Evolutionary conservation across 2,329 filamentous ascomycete species (phyloP), one percentile per base, ranked within the genome.

Genomic region (Chrysoporthe cubensis): DNA sequence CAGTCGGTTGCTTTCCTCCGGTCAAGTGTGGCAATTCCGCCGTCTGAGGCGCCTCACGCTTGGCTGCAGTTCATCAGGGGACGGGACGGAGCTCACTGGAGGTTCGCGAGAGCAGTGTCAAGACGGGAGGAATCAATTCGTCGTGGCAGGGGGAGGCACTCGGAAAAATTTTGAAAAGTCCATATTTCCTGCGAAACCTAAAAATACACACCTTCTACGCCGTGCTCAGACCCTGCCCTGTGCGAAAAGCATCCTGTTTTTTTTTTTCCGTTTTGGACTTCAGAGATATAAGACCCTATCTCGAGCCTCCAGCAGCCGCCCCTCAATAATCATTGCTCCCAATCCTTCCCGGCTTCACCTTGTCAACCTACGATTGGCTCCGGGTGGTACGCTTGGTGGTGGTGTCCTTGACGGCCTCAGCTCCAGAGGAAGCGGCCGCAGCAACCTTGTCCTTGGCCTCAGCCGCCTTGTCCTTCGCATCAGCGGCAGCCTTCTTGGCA

Each of bases 331-430:
- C 62, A 66, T 65, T 66, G 66, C 60, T 64, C 54, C 59, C 54
- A 54, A 71, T 62, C 60, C 65, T 54, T 50, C 62, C 68, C 56
- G 64, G 43, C 56, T 52, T 62, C 54, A 65, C 57, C 64, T 52
- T 69, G 67, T 67, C 69, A 65, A 71, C 73, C 73, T 83, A 87
- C 75, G 83, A 85, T 73, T 85, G 82, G 81, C 82, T 88, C 76
- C 85, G 84, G 68, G 85, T 86, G 69, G 80, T 79, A 72, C 87
- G 86, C 84, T 88, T 89, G 76, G 79, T 87, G 42, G 80, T 84
- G 85, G 94, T 91, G 65, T 86, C 88, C 85, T 96, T 95, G 73
- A 90, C 89, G 67, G 92, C 88, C 70, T 93, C 92, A 65, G 89
- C 88, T 65, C 88, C 88, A 62, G 86, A 84, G 52, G 88, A 76